These are phyloP conservation scores for Asterophora parasitica DNA, from an alignment of 768 basidiomycete species.

Conservation along the genomic window DNA sequence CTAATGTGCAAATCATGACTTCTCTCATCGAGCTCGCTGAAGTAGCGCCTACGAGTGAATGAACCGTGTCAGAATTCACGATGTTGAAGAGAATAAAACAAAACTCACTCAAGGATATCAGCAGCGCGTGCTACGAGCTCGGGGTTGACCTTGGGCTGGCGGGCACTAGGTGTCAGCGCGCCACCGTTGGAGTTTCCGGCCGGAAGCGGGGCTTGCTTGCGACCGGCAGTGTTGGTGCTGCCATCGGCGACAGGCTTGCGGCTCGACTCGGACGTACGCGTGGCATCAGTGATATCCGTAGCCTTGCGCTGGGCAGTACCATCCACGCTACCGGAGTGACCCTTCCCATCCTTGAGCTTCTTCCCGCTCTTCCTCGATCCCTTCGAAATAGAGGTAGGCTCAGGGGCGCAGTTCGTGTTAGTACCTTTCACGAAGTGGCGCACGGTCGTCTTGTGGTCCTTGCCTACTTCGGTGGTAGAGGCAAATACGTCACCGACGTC, in stretches of 20 bases:
- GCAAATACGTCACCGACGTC: not conserved
- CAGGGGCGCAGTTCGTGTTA: not conserved
- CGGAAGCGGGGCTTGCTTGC: no score
- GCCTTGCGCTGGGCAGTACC: not conserved
- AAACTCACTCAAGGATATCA: conserved; percentile 7
- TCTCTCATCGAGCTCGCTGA: conserved; percentile 11
- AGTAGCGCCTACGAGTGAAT: conserved; percentile 6
- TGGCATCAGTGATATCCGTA: no score
- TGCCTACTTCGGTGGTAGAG: not conserved
- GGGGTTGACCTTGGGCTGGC: not conserved
- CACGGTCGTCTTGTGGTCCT: not conserved
- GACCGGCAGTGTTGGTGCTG: not conserved
- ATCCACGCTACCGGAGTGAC: no score
- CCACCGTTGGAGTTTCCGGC: no score
- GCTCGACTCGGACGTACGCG: no score
- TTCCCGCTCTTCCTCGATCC: not conserved
- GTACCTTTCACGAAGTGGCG: not conserved
- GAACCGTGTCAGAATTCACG: not conserved
- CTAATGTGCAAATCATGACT: no score
- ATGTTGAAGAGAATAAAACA: not conserved
- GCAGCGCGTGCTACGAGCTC: conserved; percentile 1
- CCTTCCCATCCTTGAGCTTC: no score
- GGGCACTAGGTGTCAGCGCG: no score
- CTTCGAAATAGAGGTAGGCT: no score
- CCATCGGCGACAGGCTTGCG: not conserved